These are phyloP conservation scores for Hortaea sp. DNA, from an alignment of 2,329 filamentous ascomycete genomes.

Conservation along the genomic window DNA sequence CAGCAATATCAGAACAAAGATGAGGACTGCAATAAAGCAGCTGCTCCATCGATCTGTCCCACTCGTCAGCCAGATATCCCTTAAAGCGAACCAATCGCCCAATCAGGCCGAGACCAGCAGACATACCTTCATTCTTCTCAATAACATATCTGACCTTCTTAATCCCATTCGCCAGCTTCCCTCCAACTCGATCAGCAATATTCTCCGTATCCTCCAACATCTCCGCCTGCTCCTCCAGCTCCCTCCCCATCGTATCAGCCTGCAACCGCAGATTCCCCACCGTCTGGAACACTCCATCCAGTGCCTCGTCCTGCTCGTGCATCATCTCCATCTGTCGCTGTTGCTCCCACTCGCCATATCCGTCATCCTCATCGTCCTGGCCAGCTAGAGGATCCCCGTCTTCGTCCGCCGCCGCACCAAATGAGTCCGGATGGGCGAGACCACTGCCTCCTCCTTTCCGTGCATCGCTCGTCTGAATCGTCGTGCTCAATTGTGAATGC, in stretches of 20 bases:
- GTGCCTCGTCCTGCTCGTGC: slow-evolving; percentile 84
- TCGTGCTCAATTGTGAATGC: slow-evolving; percentile 66
- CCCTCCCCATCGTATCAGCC: slow-evolving; percentile 90
- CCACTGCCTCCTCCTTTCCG: slow-evolving; percentile 31
- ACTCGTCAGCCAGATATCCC: slow-evolving; percentile 7
- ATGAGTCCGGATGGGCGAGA: slow-evolving; percentile 52
- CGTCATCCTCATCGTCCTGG: slow-evolving; percentile 32
- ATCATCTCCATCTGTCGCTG: slow-evolving; percentile 86
- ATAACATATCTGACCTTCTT: slow-evolving; percentile 79
- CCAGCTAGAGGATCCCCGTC: slow-evolving; percentile 29
- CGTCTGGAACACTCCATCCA: slow-evolving; percentile 86
- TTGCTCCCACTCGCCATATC: slow-evolving; percentile 68
- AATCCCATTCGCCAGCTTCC: slow-evolving; percentile 75
- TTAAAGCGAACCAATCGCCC: slow-evolving; percentile 5
- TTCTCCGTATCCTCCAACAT: slow-evolving; percentile 79
- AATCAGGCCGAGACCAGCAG: slow-evolving; percentile 12
- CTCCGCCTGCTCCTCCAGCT: slow-evolving; percentile 87
- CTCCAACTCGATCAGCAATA: slow-evolving; percentile 76
- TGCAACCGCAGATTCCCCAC: slow-evolving; percentile 84
- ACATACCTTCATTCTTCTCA: slow-evolving; percentile 76
- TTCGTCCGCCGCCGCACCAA: slow-evolving; percentile 22
- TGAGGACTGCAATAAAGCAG: slow-evolving; percentile 83
- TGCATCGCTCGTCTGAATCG: slow-evolving; percentile 34
- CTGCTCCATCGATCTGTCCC: slow-evolving; percentile 58
- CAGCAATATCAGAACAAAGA: slow-evolving; percentile 77